Conservation (phyloP, 148 eudicot genomes). For the Limonium bicolor region DNA sequence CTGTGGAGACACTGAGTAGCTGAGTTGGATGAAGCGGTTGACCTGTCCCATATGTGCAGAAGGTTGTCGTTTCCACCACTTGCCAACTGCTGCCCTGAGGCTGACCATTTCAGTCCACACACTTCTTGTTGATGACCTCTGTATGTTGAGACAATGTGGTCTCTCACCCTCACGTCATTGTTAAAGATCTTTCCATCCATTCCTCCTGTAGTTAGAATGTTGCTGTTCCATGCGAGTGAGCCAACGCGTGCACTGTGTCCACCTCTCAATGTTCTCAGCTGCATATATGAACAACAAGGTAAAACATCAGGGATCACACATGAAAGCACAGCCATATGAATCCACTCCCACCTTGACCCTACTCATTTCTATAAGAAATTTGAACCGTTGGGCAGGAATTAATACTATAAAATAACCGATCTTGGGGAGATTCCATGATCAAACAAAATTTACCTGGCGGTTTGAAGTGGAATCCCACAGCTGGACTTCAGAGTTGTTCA, state of each 20-base stretch:
- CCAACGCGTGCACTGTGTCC: conserved; percentile 77
- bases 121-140: conserved; percentile 88
- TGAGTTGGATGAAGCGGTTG: conserved; percentile 53
- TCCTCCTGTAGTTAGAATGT: conserved; percentile 73
- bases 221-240: conserved; percentile 79
- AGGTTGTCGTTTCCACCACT: conserved; percentile 89
- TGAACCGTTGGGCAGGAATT: no score
- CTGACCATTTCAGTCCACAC: conserved; percentile 90
- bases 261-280: conserved; percentile 76
- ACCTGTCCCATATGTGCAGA: conserved; percentile 82
- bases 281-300: no score
- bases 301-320: no score
- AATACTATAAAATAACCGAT: no score
- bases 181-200: conserved; percentile 69
- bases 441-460: conserved; percentile 43
- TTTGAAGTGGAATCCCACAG: conserved; percentile 86
- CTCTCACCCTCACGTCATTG: conserved; percentile 65
- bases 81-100: conserved; percentile 79
- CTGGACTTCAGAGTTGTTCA: conserved; percentile 78
- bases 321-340: no score
- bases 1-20: conserved; percentile 83
- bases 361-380: no score
- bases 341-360: no score
- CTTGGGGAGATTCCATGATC: no score
- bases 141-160: conserved; percentile 57